Percentiles rank a stretch among this genome's conserved stretches.
These are phyloP conservation scores for Petrea volubilis DNA, from an alignment of 257 asterid species.

Conservation along the genomic window DNA sequence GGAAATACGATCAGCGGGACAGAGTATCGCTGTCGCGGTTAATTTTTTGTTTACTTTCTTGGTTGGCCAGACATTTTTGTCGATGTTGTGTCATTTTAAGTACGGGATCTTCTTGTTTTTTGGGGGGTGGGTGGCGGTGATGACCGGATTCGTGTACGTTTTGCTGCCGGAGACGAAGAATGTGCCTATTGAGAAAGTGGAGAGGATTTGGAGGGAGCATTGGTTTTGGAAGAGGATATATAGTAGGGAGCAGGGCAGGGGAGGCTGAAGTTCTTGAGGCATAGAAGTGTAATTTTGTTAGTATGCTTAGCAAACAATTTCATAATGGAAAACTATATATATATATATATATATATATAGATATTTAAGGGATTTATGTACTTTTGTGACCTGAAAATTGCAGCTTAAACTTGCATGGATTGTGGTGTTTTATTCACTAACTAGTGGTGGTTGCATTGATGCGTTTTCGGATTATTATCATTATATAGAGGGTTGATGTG, in stretches of 20 bases:
- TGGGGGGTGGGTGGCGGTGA: slow-evolving; percentile 49
- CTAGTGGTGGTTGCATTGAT: too few relatives aligned
- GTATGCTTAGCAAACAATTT: too few relatives aligned
- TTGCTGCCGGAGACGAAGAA: slow-evolving; percentile 53
- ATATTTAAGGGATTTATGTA: too few relatives aligned
- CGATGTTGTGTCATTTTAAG: slow-evolving; percentile 54
- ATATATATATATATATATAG: too few relatives aligned
- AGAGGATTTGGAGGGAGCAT: slow-evolving; percentile 43
- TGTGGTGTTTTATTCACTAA: too few relatives aligned
- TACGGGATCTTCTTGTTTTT: slow-evolving; percentile 53
- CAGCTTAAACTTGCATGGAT: too few relatives aligned
- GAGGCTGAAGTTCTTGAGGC: not conserved
- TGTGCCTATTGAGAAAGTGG: slow-evolving; percentile 51
- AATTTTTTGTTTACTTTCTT: slow-evolving; percentile 40
- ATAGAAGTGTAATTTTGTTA: not conserved
- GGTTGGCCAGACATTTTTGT: slow-evolving; percentile 45
- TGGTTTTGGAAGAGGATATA: slow-evolving; percentile 51
- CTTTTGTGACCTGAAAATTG: too few relatives aligned
- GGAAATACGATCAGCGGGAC: slow-evolving; percentile 59
- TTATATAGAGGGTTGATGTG: too few relatives aligned
- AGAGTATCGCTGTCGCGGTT: slow-evolving; percentile 43
- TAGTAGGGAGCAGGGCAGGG: slow-evolving; percentile 26
- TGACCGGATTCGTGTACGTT: slow-evolving; percentile 40
- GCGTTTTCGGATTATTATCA: too few relatives aligned
- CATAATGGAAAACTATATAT: too few relatives aligned